Percentiles rank a stretch among this genome's conserved stretches.
Conservation (phyloP, 2,329 filamentous ascomycete species). For the Cladosporium sp. region DNA sequence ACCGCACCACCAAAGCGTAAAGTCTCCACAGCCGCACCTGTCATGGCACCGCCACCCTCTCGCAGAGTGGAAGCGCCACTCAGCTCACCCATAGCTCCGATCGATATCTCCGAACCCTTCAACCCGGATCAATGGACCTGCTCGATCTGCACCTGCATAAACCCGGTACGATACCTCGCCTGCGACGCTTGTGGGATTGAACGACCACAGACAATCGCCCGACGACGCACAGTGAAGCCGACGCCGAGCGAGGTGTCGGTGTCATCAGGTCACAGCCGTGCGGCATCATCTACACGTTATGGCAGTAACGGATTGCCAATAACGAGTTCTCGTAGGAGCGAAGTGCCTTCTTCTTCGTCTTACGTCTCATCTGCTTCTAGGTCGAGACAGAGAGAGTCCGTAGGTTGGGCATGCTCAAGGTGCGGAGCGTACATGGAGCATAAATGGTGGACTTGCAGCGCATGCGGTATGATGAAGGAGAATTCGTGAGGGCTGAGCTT, state of each 20-base stretch:
- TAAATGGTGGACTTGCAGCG: slow-evolving; percentile 61
- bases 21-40: background rate
- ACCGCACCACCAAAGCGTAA: slow-evolving; percentile 11
- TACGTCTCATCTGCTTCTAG: slow-evolving; percentile 21
- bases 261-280: slow-evolving; percentile 12
- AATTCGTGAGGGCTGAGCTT: background rate
- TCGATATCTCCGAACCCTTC: slow-evolving; percentile 31
- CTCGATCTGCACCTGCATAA: slow-evolving; percentile 58
- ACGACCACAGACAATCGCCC: slow-evolving; percentile 26
- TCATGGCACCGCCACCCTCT: slow-evolving; percentile 12
- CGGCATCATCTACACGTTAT: slow-evolving; percentile 9
- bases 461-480: slow-evolving; percentile 57
- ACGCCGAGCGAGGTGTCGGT: background rate
- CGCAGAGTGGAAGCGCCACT: slow-evolving; percentile 5
- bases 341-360: background rate
- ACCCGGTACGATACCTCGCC: slow-evolving; percentile 54
- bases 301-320: slow-evolving; percentile 4
- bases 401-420: slow-evolving; percentile 56
- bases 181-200: slow-evolving; percentile 60
- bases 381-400: slow-evolving; percentile 41
- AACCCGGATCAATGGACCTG: slow-evolving; percentile 52
- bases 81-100: slow-evolving; percentile 17
- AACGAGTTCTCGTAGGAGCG: background rate
- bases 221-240: slow-evolving; percentile 18
- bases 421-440: slow-evolving; percentile 62